These are phyloP conservation scores for Salix dunnii DNA, from an alignment of 345 rosid genomes.

Conservation along the genomic window DNA sequence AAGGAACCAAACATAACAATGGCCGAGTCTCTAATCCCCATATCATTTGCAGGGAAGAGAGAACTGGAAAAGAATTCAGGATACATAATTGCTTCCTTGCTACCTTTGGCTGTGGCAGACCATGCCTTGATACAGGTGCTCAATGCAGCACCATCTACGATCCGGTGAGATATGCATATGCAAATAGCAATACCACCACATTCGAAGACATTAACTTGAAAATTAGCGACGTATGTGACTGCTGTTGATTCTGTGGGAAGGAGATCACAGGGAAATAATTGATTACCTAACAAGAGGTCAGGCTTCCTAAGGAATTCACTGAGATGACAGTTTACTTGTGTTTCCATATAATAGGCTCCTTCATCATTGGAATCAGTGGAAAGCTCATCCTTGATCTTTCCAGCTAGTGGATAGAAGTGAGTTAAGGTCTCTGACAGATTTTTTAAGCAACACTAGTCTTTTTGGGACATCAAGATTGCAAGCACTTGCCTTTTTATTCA, in stretches of 20 bases:
- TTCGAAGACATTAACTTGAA: constrained; percentile 14
- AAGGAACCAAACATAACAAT: constrained; percentile 30
- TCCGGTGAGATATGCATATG: constrained; percentile 18
- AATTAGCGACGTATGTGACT: constrained; percentile 26
- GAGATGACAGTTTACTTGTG: constrained; percentile 8
- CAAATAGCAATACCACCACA: constrained; percentile 20
- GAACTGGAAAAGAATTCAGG: constrained; percentile 26
- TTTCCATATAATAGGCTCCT: constrained; percentile 19
- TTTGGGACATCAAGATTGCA: background rate
- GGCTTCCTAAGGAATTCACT: constrained; percentile 17
- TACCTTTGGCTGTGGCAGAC: constrained; percentile 5
- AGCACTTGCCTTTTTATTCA: background rate
- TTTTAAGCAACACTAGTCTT: constrained; percentile 8
- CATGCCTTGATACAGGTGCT: constrained; percentile 12
- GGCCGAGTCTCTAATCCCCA: constrained; percentile 29
- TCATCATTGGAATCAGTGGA: constrained; percentile 19
- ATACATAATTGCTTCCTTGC: background rate
- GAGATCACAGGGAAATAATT: constrained; percentile 10
- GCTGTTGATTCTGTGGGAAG: constrained; percentile 7
- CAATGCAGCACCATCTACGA: constrained; percentile 18
- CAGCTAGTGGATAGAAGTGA: constrained; percentile 18
- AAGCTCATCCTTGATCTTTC: constrained; percentile 15
- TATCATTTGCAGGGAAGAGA: constrained; percentile 37
- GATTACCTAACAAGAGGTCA: background rate
- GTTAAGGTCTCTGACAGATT: constrained; percentile 15